These are phyloP conservation scores for Delonix regia DNA, from an alignment of 306 rosid genomes.

Conservation along the genomic window DNA sequence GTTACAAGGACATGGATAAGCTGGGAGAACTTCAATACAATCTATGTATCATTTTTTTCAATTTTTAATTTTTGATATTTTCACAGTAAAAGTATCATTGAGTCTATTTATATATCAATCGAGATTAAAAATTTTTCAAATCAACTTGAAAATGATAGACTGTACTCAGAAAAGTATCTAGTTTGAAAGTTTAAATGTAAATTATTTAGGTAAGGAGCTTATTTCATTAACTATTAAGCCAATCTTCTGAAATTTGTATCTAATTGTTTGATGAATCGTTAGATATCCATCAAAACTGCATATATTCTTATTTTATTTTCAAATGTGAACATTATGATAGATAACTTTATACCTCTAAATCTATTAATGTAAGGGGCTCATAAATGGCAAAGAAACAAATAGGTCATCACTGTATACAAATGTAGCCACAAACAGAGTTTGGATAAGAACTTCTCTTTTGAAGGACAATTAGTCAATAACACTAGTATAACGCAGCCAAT, in stretches of 20 bases:
- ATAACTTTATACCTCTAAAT: neutral
- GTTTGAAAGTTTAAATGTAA: neutral
- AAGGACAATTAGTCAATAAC: neutral
- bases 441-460: neutral
- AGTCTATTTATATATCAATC: no score
- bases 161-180: no score
- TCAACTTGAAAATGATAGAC: no score
- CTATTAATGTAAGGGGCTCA: neutral
- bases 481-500: neutral
- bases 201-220: neutral
- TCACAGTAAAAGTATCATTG: no score
- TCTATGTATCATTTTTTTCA: no score
- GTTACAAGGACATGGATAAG: neutral
- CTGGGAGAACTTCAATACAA: no score
- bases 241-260: neutral
- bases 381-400: neutral
- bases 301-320: neutral
- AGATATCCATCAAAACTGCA: neutral
- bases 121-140: no score
- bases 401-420: neutral
- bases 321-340: neutral
- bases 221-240: no score
- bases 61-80: no score
- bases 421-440: no score
- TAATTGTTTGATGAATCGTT: neutral